Evolutionary conservation across 2,329 filamentous ascomycete species (phyloP).

Genomic region (Botrytis hyacinthi): DNA sequence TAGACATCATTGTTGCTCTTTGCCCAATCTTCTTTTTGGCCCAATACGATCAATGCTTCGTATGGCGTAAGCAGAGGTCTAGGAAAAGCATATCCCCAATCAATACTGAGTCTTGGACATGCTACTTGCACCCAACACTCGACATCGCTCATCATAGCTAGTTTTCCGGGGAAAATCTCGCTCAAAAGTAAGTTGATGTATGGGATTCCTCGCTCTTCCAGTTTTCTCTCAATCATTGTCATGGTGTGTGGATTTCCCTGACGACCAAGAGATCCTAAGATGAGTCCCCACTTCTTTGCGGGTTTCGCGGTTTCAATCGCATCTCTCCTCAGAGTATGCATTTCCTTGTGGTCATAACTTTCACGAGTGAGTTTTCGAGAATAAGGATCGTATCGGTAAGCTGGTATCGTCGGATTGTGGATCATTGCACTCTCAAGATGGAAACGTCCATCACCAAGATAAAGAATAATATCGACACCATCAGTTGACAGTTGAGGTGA

Average conservation of each 20-base stretch:
- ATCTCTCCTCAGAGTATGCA: conserved; percentile 74
- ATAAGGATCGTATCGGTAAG: conserved; percentile 97
- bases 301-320: conserved; percentile 74
- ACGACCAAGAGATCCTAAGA: conserved; percentile 85
- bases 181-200: conserved; percentile 84
- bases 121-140: conserved; percentile 99
- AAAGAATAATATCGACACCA: conserved; percentile 74
- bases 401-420: conserved; percentile 85
- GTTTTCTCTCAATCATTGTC: conserved; percentile 75
- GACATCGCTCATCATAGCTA: conserved; percentile 89
- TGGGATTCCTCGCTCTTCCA: conserved; percentile 70
- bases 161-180: conserved; percentile 94
- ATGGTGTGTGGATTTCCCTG: conserved; percentile 96
- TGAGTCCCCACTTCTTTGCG: conserved; percentile 90
- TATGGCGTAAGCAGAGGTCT: conserved; percentile 88
- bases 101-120: conserved; percentile 93
- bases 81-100: conserved; percentile 97
- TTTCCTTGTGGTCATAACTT: conserved; percentile 86
- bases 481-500: conserved; percentile 68
- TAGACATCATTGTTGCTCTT: conserved; percentile 64
- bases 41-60: conserved; percentile 88
- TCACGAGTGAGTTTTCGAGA: conserved; percentile 88
- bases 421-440: conserved; percentile 99
- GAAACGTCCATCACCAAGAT: conserved; percentile 89
- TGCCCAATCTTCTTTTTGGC: conserved; percentile 72